Evolutionary conservation across 441 rosid species (phyloP).

Genomic region (Populus hybrid): DNA sequence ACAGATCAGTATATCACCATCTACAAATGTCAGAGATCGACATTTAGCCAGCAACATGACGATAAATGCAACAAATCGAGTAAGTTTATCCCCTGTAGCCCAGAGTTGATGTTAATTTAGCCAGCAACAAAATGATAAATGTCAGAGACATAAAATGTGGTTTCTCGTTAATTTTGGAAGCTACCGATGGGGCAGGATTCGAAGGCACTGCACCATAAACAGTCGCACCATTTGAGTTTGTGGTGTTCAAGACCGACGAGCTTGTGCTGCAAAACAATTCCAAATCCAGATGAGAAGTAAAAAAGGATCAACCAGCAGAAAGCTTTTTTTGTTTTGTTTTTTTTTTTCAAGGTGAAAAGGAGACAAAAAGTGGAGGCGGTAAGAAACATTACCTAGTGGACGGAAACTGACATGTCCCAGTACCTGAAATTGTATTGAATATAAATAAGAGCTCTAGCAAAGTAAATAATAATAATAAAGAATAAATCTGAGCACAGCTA

Average conservation of each 20-base stretch:
- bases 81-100: not conserved
- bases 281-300: not conserved
- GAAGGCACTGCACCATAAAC: constrained; percentile 76
- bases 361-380: not conserved
- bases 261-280: constrained; percentile 57
- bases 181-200: constrained; percentile 46
- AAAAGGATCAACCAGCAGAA: not conserved
- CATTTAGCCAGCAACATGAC: no score
- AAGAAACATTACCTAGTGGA: constrained; percentile 62
- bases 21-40: not conserved
- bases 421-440: constrained; percentile 39
- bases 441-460: not conserved
- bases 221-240: constrained; percentile 73
- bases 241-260: constrained; percentile 72
- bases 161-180: constrained; percentile 21
- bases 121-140: constrained; percentile 15
- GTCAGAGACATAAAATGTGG: not conserved
- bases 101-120: not conserved
- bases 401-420: constrained; percentile 65
- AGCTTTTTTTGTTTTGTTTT: not conserved
- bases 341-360: not conserved
- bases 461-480: not conserved
- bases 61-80: not conserved
- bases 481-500: not conserved
- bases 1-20: not conserved